Evolutionary conservation across 352 stramenopile genomes (phyloP), one percentile per base, ranked within the genome.

Genomic region (Phytophthora pini): DNA sequence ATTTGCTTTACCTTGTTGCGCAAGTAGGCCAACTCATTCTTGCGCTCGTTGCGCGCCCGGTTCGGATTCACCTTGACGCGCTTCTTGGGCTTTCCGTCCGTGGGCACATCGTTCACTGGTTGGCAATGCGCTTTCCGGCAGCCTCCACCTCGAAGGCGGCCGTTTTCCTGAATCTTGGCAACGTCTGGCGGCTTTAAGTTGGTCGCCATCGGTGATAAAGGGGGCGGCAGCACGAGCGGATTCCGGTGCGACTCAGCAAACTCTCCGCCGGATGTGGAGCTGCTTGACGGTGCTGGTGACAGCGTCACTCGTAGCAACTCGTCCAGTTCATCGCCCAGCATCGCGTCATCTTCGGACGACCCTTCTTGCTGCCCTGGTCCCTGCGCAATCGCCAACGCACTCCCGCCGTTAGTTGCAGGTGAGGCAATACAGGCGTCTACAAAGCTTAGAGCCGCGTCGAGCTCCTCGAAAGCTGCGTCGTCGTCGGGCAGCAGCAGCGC

Each of bases 1-100:
- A 82, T 82, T 65, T 84, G 76, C 27, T 56, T 47, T 7, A 85
- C 74, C 7, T 73, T 79, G 38, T 76, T 72, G 59, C 76, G 76
- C 56, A 86, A 43, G 39, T 85, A 86, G 15, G 79, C 68, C 44
- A 88, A 65, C 65, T 88, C 79, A 36, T 88, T 70, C 48, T 85
- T 85, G 34, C 71, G 74, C 55, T 82, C 66, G 44, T 79, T 70
- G 20, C 70, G 74, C 40, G 70, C 70, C 48, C 69, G 61, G 65
- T 82, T 82, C 45, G 74, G 74, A 50, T 82, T 82, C n/a, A 61
- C 56, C 56, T 71, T 71, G 3, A 44, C 45, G 0, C 56, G 56
- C n/a, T 59, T 55, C 47, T 64, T 70, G 4, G 40, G n/a, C 2
- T 54, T 59, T 36, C 31, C 31, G 27, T 51, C 22, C 20, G 64